Percentiles rank a stretch among this genome's conserved stretches.
These are phyloP conservation scores for Penicillium sp. DNA, from an alignment of 2,329 filamentous ascomycete species.

Conservation along the genomic window DNA sequence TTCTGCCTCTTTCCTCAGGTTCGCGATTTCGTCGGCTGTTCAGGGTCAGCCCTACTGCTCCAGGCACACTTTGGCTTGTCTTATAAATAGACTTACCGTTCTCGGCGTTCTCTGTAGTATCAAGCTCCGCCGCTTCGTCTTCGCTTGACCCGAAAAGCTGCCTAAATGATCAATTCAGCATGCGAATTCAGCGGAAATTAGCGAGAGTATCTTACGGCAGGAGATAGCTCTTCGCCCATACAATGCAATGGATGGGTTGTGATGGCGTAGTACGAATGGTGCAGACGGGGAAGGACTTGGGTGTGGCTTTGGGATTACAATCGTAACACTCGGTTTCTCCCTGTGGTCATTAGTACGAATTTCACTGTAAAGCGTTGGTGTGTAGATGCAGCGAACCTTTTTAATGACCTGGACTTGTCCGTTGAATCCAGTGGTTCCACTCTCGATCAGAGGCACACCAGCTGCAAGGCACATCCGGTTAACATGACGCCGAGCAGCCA, in stretches of 20 bases:
- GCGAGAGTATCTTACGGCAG: constrained; percentile 63
- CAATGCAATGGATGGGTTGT: constrained; percentile 97
- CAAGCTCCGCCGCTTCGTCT: constrained; percentile 78
- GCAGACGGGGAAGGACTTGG: constrained; percentile 93
- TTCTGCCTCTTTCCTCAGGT: constrained; percentile 81
- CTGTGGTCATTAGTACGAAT: constrained; percentile 41
- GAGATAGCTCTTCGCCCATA: constrained; percentile 97
- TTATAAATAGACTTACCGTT: constrained; percentile 63
- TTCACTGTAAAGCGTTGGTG: neutral
- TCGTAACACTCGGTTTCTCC: constrained; percentile 95
- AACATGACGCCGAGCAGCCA: constrained; percentile 91
- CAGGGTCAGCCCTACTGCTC: neutral
- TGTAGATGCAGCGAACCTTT: constrained; percentile 57
- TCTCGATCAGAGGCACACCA: constrained; percentile 89
- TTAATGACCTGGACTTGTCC: constrained; percentile 97
- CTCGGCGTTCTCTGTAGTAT: constrained; percentile 78
- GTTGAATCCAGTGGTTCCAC: constrained; percentile 96
- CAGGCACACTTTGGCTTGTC: neutral
- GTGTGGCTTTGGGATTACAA: constrained; percentile 85
- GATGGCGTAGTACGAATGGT: constrained; percentile 96
- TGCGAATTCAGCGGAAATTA: neutral
- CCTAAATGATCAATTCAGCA: constrained; percentile 43
- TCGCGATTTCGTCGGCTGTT: constrained; percentile 78
- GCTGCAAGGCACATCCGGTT: constrained; percentile 97
- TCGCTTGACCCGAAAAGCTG: constrained; percentile 94